Evolutionary conservation across 805 yeast genomes (phyloP).

Genomic region (Sugiyamaella chiloensis): DNA sequence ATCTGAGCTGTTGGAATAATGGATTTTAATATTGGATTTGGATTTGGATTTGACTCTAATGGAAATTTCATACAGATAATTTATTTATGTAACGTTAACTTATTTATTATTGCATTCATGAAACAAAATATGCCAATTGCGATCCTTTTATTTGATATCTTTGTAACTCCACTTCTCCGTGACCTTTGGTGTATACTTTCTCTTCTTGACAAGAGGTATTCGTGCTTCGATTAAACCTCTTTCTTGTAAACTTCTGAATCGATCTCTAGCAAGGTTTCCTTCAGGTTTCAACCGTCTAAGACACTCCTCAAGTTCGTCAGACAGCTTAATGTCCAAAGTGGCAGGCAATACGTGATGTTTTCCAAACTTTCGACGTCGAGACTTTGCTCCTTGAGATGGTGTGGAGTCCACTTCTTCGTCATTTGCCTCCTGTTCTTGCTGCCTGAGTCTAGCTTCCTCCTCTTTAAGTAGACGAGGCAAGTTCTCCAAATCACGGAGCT

Average conservation of each 20-base stretch:
- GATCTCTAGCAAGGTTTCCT: conserved; percentile 80
- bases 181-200: conserved; percentile 67
- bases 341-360: conserved; percentile 47
- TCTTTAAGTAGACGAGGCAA: conserved; percentile 32
- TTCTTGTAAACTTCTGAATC: conserved; percentile 76
- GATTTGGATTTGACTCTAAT: too few species aligned
- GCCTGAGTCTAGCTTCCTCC: conserved; percentile 21
- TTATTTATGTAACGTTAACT: too few species aligned
- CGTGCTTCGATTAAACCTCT: conserved; percentile 86
- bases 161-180: conserved; percentile 94
- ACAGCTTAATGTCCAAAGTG: conserved; percentile 69
- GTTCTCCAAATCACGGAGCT: conserved; percentile 56
- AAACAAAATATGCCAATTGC: too few species aligned
- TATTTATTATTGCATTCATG: not conserved
- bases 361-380: conserved; percentile 37
- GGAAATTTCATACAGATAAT: too few species aligned
- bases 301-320: conserved; percentile 85
- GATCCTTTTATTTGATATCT: conserved; percentile 65
- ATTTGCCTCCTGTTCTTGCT: conserved; percentile 16
- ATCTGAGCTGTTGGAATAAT: too few species aligned
- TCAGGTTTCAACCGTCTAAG: conserved; percentile 84
- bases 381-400: conserved; percentile 21
- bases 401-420: not conserved
- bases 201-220: conserved; percentile 60
- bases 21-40: too few species aligned